Evolutionary conservation across 2,329 filamentous ascomycete genomes (phyloP).

Genomic region (Cladophialophora immunda): DNA sequence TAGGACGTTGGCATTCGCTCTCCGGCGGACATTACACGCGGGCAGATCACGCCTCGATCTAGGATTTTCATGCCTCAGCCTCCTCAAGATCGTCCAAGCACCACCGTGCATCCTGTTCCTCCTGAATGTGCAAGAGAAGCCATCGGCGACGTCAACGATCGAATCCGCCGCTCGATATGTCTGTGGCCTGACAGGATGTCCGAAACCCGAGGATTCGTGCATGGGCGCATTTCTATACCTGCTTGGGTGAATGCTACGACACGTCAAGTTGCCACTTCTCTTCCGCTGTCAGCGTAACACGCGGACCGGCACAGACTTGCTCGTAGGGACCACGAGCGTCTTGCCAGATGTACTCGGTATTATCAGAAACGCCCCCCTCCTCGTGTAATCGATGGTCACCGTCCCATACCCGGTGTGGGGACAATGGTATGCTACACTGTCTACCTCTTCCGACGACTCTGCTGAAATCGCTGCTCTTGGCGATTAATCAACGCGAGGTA

Average conservation of each 20-base stretch:
- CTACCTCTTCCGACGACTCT: neutral
- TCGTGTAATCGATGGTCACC: neutral
- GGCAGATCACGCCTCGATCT: neutral
- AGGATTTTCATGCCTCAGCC: conserved; percentile 4
- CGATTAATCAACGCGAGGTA: neutral
- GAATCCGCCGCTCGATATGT: neutral
- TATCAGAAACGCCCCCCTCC: neutral
- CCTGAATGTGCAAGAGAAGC: neutral
- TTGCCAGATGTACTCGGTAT: neutral
- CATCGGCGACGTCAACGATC: neutral
- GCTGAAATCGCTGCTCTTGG: neutral
- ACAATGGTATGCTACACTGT: neutral
- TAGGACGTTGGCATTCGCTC: neutral
- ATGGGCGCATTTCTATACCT: neutral
- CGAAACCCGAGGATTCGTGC: neutral
- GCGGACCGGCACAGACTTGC: neutral
- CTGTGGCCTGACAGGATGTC: neutral
- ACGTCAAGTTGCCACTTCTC: neutral
- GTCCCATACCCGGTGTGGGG: neutral
- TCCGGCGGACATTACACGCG: neutral
- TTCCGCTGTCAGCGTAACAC: neutral
- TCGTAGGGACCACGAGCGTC: neutral
- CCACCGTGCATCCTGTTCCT: neutral
- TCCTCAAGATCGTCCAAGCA: neutral
- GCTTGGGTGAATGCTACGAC: neutral